phyloP scores from a whole-genome alignment of 2,329 filamentous ascomycete genomes.

The Ambrosiella cleistominuta region DNA sequence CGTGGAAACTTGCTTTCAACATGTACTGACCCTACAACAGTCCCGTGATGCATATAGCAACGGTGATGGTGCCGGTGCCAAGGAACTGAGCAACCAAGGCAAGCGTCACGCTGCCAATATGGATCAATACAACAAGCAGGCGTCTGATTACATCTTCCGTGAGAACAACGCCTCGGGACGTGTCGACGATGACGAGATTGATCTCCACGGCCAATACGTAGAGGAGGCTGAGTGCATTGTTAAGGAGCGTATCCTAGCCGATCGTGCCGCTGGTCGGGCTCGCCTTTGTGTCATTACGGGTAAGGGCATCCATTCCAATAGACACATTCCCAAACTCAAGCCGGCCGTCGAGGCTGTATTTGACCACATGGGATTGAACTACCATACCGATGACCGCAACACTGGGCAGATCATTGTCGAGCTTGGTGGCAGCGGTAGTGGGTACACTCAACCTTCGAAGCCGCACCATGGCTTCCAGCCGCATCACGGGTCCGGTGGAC shows the following conservation, averaged over 20 bases:
- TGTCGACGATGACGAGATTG: conserved; percentile 67
- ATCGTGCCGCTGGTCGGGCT: conserved; percentile 52
- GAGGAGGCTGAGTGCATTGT: conserved; percentile 81
- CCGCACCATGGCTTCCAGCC: background rate
- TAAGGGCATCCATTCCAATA: conserved; percentile 72
- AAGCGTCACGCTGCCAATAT: conserved; percentile 71
- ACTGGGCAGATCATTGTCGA: conserved; percentile 80
- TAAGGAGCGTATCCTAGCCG: conserved; percentile 67
- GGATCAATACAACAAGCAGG: conserved; percentile 79
- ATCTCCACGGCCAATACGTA: conserved; percentile 86
- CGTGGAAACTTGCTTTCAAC: background rate
- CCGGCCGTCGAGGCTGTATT: conserved; percentile 84
- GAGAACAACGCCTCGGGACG: conserved; percentile 73
- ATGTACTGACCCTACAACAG: conserved; percentile 22
- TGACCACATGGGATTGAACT: conserved; percentile 64
- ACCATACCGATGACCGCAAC: conserved; percentile 63
- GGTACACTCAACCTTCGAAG: conserved; percentile 34
- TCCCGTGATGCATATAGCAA: conserved; percentile 63
- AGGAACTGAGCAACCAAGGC: conserved; percentile 67
- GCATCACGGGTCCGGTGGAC: conserved; percentile 15
- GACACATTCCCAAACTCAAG: conserved; percentile 84
- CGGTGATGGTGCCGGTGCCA: conserved; percentile 70
- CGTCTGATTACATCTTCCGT: conserved; percentile 84
- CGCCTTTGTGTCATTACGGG: conserved; percentile 93
- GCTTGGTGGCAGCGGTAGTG: conserved; percentile 43